Evolutionary conservation across 208 protist species (phyloP).

Genomic region (Leishmania braziliensis): DNA sequence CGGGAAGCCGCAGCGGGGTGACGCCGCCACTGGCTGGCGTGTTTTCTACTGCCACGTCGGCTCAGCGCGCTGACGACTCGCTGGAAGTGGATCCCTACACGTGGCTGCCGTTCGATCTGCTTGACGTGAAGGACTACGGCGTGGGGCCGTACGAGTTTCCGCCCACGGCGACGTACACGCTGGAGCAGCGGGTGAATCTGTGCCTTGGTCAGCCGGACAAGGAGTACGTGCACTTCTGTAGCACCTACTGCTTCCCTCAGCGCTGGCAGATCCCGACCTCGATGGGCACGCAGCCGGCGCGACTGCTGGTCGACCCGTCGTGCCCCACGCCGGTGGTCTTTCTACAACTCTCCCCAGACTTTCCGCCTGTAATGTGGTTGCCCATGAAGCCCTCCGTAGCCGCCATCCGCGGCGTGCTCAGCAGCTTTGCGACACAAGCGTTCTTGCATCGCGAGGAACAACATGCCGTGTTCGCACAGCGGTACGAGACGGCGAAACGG

Average conservation of each 20-base stretch:
- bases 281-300: slow-evolving; percentile 73
- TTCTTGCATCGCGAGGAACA: slow-evolving; percentile 80
- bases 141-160: slow-evolving; percentile 76
- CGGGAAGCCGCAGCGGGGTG: neutral
- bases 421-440: slow-evolving; percentile 80
- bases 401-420: slow-evolving; percentile 81
- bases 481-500: slow-evolving; percentile 56
- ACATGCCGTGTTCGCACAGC: slow-evolving; percentile 62
- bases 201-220: slow-evolving; percentile 61
- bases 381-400: slow-evolving; percentile 77
- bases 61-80: slow-evolving; percentile 11
- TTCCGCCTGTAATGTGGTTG: slow-evolving; percentile 92
- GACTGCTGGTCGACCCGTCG: slow-evolving; percentile 74
- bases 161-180: slow-evolving; percentile 63
- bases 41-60: neutral
- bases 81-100: slow-evolving; percentile 59
- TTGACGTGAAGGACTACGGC: slow-evolving; percentile 65
- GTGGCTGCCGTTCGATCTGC: slow-evolving; percentile 84
- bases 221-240: slow-evolving; percentile 92
- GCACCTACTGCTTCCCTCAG: slow-evolving; percentile 88
- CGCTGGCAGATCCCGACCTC: slow-evolving; percentile 85
- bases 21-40: neutral
- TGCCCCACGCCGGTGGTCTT: slow-evolving; percentile 66
- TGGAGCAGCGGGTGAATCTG: slow-evolving; percentile 57
- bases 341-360: slow-evolving; percentile 82